A percentile compares a stretch with the other conserved stretches of the same genome.
Evolutionary conservation across 139 green algal genomes (phyloP).

Genomic region (Edaphochlamys debaryana): DNA sequence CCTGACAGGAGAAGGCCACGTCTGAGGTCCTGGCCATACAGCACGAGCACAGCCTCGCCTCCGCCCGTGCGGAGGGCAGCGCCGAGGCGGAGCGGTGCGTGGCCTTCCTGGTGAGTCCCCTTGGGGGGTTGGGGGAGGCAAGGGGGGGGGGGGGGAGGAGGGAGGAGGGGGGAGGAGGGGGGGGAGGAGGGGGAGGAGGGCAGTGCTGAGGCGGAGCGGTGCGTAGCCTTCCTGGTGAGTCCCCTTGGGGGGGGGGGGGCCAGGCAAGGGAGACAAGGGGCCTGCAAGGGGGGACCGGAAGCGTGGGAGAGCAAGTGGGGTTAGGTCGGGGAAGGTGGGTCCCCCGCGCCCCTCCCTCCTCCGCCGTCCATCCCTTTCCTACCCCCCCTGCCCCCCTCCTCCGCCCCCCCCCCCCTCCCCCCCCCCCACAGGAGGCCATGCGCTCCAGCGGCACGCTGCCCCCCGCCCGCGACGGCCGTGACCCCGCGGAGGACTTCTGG

Average conservation of each 20-base stretch:
- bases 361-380: too few species aligned
- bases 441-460: not conserved
- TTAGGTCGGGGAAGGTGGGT: too few species aligned
- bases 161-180: too few species aligned
- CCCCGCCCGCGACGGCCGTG: not conserved
- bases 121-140: too few species aligned
- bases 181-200: too few species aligned
- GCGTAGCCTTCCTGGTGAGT: constrained; percentile 7
- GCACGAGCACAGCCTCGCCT: not conserved
- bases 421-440: not conserved
- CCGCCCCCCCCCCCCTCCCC: too few species aligned
- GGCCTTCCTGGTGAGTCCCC: constrained; percentile 8
- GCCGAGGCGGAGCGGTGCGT: constrained; percentile 6
- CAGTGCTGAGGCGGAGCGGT: not conserved
- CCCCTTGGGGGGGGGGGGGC: too few species aligned
- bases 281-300: not conserved
- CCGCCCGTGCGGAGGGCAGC: not conserved
- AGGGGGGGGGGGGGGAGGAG: not conserved
- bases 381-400: too few species aligned
- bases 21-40: constrained; percentile 6
- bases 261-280: too few species aligned
- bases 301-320: too few species aligned
- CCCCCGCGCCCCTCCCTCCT: too few species aligned
- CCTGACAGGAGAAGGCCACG: too few species aligned
- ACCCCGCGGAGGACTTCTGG: constrained; percentile 1